These are phyloP conservation scores for Lentinus polychrous DNA, from an alignment of 1,284 basidiomycete species.

Conservation along the genomic window DNA sequence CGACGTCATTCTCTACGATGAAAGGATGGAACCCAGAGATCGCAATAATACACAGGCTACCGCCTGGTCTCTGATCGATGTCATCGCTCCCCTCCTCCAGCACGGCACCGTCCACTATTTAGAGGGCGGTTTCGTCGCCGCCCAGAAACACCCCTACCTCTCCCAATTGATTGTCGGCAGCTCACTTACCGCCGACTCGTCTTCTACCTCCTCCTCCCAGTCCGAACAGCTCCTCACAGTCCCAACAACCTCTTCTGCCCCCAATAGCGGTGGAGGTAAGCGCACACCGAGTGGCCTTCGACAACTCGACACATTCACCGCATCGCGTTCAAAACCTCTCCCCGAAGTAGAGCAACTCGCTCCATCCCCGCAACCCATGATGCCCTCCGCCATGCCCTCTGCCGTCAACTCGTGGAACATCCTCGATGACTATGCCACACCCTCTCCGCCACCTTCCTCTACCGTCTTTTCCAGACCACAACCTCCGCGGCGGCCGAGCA, in stretches of 20 bases:
- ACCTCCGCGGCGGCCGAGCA: constrained; percentile 51
- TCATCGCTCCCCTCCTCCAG: constrained; percentile 48
- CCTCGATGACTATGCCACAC: constrained; percentile 36
- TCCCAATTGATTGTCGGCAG: constrained; percentile 40
- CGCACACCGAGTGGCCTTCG: constrained; percentile 45
- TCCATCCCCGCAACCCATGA: constrained; percentile 29
- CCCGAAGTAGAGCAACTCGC: constrained; percentile 53
- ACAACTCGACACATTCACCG: constrained; percentile 56
- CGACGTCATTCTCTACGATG: constrained; percentile 66
- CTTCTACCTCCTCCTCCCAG: constrained; percentile 6
- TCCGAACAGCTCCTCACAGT: constrained; percentile 5
- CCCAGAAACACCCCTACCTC: constrained; percentile 48
- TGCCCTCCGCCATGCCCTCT: constrained; percentile 23
- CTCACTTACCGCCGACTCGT: constrained; percentile 26
- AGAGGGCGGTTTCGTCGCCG: constrained; percentile 58
- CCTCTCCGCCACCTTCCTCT: constrained; percentile 62
- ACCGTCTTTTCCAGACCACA: constrained; percentile 48
- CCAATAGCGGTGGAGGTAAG: constrained; percentile 17
- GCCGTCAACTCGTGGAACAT: constrained; percentile 29
- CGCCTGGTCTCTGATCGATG: constrained; percentile 60
- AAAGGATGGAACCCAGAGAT: constrained; percentile 63
- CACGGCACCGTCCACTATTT: constrained; percentile 55
- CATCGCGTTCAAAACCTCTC: constrained; percentile 40
- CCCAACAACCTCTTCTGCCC: constrained; percentile 10
- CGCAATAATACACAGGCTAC: constrained; percentile 46